A percentile compares a stretch with the other conserved stretches of the same genome.
These are phyloP conservation scores for Nevesoporus exiguus DNA, from an alignment of 768 basidiomycete genomes.

Conservation along the genomic window DNA sequence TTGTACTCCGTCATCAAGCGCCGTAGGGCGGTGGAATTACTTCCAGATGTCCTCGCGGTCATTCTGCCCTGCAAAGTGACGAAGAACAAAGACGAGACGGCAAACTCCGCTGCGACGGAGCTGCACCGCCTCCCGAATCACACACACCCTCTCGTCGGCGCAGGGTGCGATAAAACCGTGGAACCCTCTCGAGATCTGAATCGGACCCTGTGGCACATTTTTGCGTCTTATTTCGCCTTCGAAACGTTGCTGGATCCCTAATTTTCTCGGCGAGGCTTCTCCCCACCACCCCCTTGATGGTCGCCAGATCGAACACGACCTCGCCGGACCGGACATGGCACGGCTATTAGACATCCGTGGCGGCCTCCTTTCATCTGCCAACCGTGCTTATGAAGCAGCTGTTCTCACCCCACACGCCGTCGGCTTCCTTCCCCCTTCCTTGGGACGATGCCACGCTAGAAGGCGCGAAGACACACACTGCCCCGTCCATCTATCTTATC, in stretches of 20 bases:
- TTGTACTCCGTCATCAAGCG: slow-evolving; percentile 93
- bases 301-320: neutral
- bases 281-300: slow-evolving; percentile 1
- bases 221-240: neutral
- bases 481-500: slow-evolving; percentile 4
- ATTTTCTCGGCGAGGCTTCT: neutral
- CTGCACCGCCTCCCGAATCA: neutral
- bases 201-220: neutral
- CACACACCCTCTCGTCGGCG: neutral
- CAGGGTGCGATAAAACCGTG: neutral
- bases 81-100: neutral
- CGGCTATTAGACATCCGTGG: slow-evolving; percentile 1
- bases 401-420: slow-evolving; percentile 10
- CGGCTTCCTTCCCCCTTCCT: neutral
- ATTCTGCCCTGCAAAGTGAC: slow-evolving; percentile 30
- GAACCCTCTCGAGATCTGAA: neutral
- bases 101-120: neutral
- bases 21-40: slow-evolving; percentile 69
- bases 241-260: neutral
- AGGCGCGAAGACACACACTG: neutral
- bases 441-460: neutral
- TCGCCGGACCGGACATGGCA: neutral
- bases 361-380: neutral
- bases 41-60: slow-evolving; percentile 49
- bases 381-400: neutral